Evolutionary conservation across 352 stramenopile genomes (phyloP).

Genomic region (Phytophthora sp.): DNA sequence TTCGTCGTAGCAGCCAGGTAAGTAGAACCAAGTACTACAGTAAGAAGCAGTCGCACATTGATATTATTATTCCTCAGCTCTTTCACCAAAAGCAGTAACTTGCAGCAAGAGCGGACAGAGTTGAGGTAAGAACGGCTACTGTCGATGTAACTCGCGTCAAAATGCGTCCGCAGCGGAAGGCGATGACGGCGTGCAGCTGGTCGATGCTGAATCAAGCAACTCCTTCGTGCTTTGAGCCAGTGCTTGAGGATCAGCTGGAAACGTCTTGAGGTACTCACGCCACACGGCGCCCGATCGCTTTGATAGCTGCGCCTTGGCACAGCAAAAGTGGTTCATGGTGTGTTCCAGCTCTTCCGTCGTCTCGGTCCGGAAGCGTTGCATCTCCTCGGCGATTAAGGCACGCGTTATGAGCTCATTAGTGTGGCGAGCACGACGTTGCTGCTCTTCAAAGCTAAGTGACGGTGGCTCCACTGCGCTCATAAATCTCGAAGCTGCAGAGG

Average conservation of each 20-base stretch:
- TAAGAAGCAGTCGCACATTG: not conserved
- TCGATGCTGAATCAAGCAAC: slow-evolving; percentile 38
- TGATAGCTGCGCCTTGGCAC: slow-evolving; percentile 59
- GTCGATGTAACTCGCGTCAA: not conserved
- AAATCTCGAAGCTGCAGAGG: slow-evolving; percentile 50
- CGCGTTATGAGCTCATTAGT: slow-evolving; percentile 54
- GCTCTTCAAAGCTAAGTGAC: slow-evolving; percentile 42
- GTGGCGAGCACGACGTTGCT: slow-evolving; percentile 49
- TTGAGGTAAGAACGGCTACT: not conserved
- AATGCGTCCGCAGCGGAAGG: slow-evolving; percentile 27
- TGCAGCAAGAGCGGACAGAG: too few species aligned
- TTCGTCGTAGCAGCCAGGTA: slow-evolving; percentile 5
- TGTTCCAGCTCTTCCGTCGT: slow-evolving; percentile 50
- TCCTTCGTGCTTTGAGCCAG: slow-evolving; percentile 53
- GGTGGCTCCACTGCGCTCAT: slow-evolving; percentile 43
- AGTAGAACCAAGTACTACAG: slow-evolving; percentile 6
- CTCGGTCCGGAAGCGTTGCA: slow-evolving; percentile 56
- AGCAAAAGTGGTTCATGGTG: slow-evolving; percentile 66
- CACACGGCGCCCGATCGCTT: slow-evolving; percentile 59
- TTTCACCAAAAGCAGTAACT: not conserved
- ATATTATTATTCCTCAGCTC: too few species aligned
- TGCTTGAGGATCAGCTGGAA: slow-evolving; percentile 39
- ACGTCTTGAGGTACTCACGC: slow-evolving; percentile 58
- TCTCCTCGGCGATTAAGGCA: slow-evolving; percentile 69
- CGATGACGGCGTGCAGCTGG: not conserved